Percentiles rank a stretch among this genome's conserved stretches.
These are phyloP conservation scores for Lachnellula occidentalis DNA, from an alignment of 2,329 filamentous ascomycete genomes.

Conservation along the genomic window DNA sequence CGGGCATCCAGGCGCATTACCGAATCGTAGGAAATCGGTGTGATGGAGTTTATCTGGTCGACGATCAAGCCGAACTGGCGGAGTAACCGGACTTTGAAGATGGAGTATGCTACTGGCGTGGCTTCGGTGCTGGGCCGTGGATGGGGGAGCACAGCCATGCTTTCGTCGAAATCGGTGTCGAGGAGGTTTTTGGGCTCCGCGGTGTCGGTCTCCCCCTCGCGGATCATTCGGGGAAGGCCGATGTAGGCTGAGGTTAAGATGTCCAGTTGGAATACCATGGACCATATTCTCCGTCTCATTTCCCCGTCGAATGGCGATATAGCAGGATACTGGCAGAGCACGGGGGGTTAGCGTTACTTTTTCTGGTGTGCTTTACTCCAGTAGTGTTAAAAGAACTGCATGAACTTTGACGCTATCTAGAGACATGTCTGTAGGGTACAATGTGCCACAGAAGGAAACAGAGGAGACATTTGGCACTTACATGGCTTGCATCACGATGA, in stretches of 20 bases:
- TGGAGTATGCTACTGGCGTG: constrained; percentile 50
- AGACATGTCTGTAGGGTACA: too few relatives aligned
- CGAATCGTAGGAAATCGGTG: constrained; percentile 41
- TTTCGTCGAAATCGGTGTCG: constrained; percentile 58
- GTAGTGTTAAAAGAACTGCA: too few relatives aligned
- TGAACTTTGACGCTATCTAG: too few relatives aligned
- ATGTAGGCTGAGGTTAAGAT: constrained; percentile 60
- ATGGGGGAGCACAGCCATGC: constrained; percentile 48
- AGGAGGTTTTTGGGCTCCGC: constrained; percentile 54
- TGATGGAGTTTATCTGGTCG: constrained; percentile 44
- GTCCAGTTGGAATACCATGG: constrained; percentile 52
- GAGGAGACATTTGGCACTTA: too few relatives aligned
- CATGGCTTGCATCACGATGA: constrained; percentile 21
- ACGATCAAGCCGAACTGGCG: constrained; percentile 47
- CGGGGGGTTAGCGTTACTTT: too few relatives aligned
- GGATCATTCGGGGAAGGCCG: constrained; percentile 60
- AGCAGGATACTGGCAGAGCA: constrained; percentile 34
- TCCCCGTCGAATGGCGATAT: constrained; percentile 48
- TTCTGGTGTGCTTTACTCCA: too few relatives aligned
- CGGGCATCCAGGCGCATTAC: constrained; percentile 42
- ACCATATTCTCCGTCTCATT: constrained; percentile 58
- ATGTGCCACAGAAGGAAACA: too few relatives aligned
- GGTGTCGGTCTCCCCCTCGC: constrained; percentile 57
- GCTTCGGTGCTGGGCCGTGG: constrained; percentile 50
- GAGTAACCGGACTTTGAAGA: constrained; percentile 43